Base-by-base conservation (phyloP, 1,139 yeast genomes). In the Saccharomyces hybrid region DNA sequence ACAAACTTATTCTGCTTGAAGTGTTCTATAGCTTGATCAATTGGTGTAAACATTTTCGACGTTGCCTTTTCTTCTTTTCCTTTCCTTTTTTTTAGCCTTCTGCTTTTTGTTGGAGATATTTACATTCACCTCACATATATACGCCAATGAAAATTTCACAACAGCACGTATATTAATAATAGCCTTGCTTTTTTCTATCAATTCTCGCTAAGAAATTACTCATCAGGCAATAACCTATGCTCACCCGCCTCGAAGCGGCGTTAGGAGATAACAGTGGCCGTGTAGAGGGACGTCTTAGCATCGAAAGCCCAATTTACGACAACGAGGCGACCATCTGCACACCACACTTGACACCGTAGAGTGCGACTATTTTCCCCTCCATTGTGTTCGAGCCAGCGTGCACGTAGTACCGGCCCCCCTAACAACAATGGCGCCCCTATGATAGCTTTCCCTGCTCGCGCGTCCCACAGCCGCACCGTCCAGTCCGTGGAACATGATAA, bases 1-100 rank as follows among this genome's bases (percentile, higher is more conserved):
- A 95, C 76, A 65, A 93, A 91, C 71, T 90, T 93, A 53, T 98
- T 98, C 56, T 84, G 80, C 66, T 82, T 82, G 75, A 84, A 88
- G 3, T 90, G 95, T 64, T 83, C 84, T 29, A 90, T 71, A 38
- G 96, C 96, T 55, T 85, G 85, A 52, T 84, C 80, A 52, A 88
- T 82, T 28, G 84, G 73, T 25, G 81, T 74, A 66, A 86, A 85
- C 14, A 54, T 38, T 38, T 16, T 38, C 23, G 31, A 9, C 11
- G 31, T 8, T 29, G 31, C 13, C 5, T 29, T 29, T 29, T 29
- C 25, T 20, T 38, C 25, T 5, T 16, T 4, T 38, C 16, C 5
- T 38, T 16, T 9, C 11, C 4, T 6, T 8, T 7, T 16, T 4
- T 38, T 9, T 38, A 13, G 23, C 9, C 11, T 14, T 16, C 7